Base-by-base conservation (phyloP, 1,284 basidiomycete genomes). In the Farysia itapuensis region DNA sequence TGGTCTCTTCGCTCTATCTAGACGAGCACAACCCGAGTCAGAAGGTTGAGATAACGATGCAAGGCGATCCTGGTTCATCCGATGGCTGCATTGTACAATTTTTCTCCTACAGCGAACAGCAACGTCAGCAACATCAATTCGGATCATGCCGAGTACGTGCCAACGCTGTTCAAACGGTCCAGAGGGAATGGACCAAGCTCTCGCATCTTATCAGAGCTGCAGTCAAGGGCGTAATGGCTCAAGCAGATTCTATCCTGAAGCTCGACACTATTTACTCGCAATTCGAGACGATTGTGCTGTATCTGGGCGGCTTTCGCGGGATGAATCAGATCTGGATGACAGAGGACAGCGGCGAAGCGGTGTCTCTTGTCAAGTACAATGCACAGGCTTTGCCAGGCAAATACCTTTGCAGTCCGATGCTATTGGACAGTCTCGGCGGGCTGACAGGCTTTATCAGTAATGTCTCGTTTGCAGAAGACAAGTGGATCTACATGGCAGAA, bases 401-500 rank as follows among this genome's bases (percentile, higher is more conserved):
- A 11, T 66, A 56, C 31, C 7, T 63, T 12, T 57, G 52, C 42
- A 48, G 44, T 38, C 64, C 64, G 16, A 54, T 57, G 49, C 49
- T 66, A 18, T 50, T 53, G 2, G 64, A 66, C 46, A 47, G 49
- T n/a, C 45, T 66, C 12, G 64, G 64, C 13, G 49, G 51, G 4
- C 47, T 66, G 35, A 53, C 64, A 5, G 64, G 64, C 35, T 66
- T 66, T 34, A 61, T 66, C 44, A 49, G 49, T 50, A 66, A 66
- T 16, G 58, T 66, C 4, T 41, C 49, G 21, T 50, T 66, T 18
- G 64, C 58, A 4, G 48, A 47, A 11, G 49, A 45, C 4, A 36
- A 40, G 15, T 45, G 43, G 14, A 49, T 66, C 18, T 61, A 58
- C 41, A 66, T 66, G 47, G 64, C 58, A 3, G 50, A 66, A 11